Conservation (phyloP, 192 early-diverging fungal genomes). For the Gaertneriomyces semiglobifer region DNA sequence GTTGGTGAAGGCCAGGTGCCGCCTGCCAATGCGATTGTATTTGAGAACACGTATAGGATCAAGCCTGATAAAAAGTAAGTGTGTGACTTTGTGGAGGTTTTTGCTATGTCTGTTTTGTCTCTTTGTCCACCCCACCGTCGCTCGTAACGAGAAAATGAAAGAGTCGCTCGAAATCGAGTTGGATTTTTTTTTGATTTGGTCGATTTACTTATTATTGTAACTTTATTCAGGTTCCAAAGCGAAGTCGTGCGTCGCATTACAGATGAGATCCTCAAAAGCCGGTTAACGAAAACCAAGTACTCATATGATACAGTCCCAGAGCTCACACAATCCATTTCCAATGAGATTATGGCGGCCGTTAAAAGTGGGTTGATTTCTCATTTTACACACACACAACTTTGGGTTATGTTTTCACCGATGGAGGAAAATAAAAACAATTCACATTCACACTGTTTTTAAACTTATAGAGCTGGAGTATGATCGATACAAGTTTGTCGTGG, state of each 20-base stretch:
- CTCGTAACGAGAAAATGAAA: too few relatives aligned
- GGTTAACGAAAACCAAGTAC: conserved; percentile 52
- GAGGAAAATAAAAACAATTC: not conserved
- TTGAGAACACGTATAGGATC: conserved; percentile 57
- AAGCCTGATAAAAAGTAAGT: conserved; percentile 54
- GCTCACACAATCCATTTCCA: conserved; percentile 44
- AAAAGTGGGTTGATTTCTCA: conserved; percentile 41
- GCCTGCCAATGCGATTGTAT: conserved; percentile 46
- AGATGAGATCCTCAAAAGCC: conserved; percentile 42
- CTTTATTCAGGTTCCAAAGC: conserved; percentile 37
- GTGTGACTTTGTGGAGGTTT: not conserved
- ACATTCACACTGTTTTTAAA: not conserved
- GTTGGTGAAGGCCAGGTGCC: not conserved
- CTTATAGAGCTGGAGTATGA: conserved; percentile 52
- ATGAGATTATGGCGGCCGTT: conserved; percentile 51
- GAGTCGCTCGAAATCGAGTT: not conserved
- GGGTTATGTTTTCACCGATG: not conserved
- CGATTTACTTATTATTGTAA: conserved; percentile 14
- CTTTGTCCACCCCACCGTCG: too few relatives aligned
- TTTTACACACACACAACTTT: conserved; percentile 3
- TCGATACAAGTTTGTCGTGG: conserved; percentile 57
- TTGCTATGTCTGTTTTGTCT: not conserved
- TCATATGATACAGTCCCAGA: conserved; percentile 47
- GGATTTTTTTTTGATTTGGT: not conserved
- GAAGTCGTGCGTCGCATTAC: conserved; percentile 34